Percentiles rank a stretch among this genome's conserved stretches.
These are phyloP conservation scores for Phytopythium litorale DNA, from an alignment of 352 stramenopile genomes.

Conservation along the genomic window DNA sequence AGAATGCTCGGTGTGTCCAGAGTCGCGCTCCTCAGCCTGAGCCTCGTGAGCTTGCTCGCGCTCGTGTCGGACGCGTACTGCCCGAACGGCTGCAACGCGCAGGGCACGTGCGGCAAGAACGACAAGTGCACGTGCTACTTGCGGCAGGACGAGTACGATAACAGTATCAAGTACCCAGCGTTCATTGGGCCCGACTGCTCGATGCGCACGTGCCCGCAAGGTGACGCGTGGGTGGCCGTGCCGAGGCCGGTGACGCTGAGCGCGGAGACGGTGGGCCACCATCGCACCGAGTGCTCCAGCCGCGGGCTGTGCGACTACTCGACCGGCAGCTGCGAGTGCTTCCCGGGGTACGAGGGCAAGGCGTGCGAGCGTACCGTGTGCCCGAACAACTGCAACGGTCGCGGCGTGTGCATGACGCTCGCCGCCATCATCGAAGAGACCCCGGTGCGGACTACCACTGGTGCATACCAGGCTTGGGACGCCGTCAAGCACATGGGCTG, in stretches of 20 bases:
- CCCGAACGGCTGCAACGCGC: conserved; percentile 81
- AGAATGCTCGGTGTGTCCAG: conserved; percentile 41
- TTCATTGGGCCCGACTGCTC: conserved; percentile 80
- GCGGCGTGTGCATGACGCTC: conserved; percentile 93
- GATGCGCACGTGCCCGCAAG: conserved; percentile 69
- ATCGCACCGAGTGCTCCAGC: conserved; percentile 90
- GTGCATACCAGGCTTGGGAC: conserved; percentile 85
- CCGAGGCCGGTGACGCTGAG: conserved; percentile 34
- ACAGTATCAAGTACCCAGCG: conserved; percentile 33
- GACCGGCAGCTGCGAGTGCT: conserved; percentile 90
- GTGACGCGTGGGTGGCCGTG: conserved; percentile 58
- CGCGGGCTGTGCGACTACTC: conserved; percentile 90
- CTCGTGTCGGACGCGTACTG: conserved; percentile 50
- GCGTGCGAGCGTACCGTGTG: conserved; percentile 91
- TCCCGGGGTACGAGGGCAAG: conserved; percentile 87
- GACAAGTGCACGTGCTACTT: conserved; percentile 93
- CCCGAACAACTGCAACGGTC: conserved; percentile 93
- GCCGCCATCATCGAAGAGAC: conserved; percentile 62
- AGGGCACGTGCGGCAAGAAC: conserved; percentile 84
- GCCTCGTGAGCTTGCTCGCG: conserved; percentile 25
- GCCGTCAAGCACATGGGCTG: conserved; percentile 92
- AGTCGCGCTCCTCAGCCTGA: conserved; percentile 33
- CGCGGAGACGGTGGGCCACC: conserved; percentile 41
- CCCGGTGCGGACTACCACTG: neutral
- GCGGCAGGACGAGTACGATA: conserved; percentile 47